Evolutionary conservation across 2,329 filamentous ascomycete genomes (phyloP), one percentile per base, ranked within the genome.

Genomic region (Aspergillus clavatus): DNA sequence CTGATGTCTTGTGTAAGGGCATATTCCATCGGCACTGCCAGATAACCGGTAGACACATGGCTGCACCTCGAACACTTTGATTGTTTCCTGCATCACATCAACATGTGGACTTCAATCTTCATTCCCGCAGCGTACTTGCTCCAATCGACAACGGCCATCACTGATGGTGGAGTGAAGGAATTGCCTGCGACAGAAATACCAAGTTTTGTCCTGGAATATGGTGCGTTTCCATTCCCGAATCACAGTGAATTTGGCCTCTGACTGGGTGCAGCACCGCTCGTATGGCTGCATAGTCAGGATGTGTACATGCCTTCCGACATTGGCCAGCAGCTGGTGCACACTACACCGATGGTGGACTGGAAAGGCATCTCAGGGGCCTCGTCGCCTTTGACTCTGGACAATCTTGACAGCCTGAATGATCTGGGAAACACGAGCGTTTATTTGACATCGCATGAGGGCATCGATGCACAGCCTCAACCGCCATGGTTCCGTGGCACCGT

Each of bases 401-500:
- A 77, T 41, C 64, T 79, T n/a, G 64, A 74, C 50, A 47, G 54
- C 3, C 63, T 79, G 8, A 78, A 79, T 47, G 39, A 47, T 3
- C 60, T 68, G 43, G 73, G 71, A 0, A 73, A 74, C 26, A 59
- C 55, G 1, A 66, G 72, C 39, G 68, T 78, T 5, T 79, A 71
- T 46, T 56, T 79, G 7, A 77, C 76, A 1, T 75, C 75, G 3
- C 63, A 65, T 11, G 64, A 73, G 33, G 74, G 76, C 12, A 72
- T 78, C 7, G 66, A 69, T 38, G 68, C 62, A 5, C 46, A 46
- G 12, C 65, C 67, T 3, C 58, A 68, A 6, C 75, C 74, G 3
- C 33, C 59, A 7, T 79, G 73, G 72, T 68, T 78, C 35, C 54
- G 70, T 23, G 83, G 82, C 16, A 72, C 77, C 1, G 68, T 64